Percentiles rank a stretch among this genome's conserved stretches.
Evolutionary conservation across 2,329 filamentous ascomycete species (phyloP).

Genomic region (Alternaria ethzedia): DNA sequence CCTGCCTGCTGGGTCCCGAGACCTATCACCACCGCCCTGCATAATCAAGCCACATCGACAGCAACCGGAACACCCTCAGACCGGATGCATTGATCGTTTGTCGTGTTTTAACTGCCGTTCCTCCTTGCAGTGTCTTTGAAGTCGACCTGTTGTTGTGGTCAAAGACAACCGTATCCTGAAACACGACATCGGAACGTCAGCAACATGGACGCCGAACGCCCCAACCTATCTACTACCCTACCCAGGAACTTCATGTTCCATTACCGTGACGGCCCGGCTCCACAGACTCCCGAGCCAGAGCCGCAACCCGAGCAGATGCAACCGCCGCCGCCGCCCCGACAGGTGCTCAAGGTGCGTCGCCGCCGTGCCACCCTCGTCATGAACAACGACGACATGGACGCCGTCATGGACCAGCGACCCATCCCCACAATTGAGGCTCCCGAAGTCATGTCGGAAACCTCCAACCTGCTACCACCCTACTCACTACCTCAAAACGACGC

Average conservation of each 20-base stretch:
- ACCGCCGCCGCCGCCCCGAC: slow-evolving; percentile 55
- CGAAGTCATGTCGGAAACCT: slow-evolving; percentile 41
- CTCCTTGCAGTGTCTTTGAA: slow-evolving; percentile 36
- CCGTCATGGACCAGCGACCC: slow-evolving; percentile 39
- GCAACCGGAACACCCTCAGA: slow-evolving; percentile 18
- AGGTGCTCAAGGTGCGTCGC: slow-evolving; percentile 57
- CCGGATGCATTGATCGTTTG: slow-evolving; percentile 21
- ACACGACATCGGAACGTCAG: slow-evolving; percentile 1
- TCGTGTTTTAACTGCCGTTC: slow-evolving; percentile 14
- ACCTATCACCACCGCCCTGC: slow-evolving; percentile 33
- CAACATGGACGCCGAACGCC: slow-evolving; percentile 52
- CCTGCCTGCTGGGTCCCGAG: slow-evolving; percentile 38
- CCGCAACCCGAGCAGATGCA: slow-evolving; percentile 42
- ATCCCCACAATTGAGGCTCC: slow-evolving; percentile 60
- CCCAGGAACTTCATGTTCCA: slow-evolving; percentile 59
- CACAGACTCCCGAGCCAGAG: slow-evolving; percentile 55
- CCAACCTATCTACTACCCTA: slow-evolving; percentile 57
- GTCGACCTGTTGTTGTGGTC: slow-evolving; percentile 20
- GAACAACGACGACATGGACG: slow-evolving; percentile 31
- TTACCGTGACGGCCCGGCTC: slow-evolving; percentile 53
- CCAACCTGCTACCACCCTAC: slow-evolving; percentile 33
- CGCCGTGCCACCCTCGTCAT: slow-evolving; percentile 48
- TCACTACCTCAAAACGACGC: slow-evolving; percentile 39
- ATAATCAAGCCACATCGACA: slow-evolving; percentile 22
- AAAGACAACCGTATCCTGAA: slow-evolving; percentile 14